Conservation (phyloP, 495 filamentous ascomycete genomes). For the Oidiodendron maius region DNA sequence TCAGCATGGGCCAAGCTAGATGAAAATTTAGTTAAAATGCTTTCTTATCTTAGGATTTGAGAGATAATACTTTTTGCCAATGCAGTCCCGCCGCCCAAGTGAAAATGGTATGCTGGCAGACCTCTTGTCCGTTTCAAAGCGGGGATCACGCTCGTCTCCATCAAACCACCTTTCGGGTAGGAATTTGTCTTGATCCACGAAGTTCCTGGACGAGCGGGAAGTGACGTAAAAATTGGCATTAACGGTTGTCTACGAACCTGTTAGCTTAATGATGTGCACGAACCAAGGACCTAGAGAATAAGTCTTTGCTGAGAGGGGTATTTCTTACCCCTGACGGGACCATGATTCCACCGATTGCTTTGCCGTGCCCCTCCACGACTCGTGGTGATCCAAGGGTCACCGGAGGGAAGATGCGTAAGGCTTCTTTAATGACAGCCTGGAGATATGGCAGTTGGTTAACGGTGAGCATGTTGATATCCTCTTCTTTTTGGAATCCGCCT, state of each 20-base stretch:
- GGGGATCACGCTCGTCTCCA: conserved; percentile 6
- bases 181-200: conserved; percentile 18
- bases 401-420: conserved; percentile 52
- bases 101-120: conserved; percentile 49
- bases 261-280: too few relatives aligned
- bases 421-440: conserved; percentile 52
- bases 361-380: conserved; percentile 23
- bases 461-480: conserved; percentile 42
- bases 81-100: conserved; percentile 51
- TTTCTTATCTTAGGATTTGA: neutral
- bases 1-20: conserved; percentile 44
- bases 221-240: neutral
- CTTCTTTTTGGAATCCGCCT: conserved; percentile 35
- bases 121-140: conserved; percentile 36
- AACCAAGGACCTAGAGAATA: neutral
- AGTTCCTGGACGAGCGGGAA: conserved; percentile 2
- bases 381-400: conserved; percentile 44
- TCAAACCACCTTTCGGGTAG: conserved; percentile 33
- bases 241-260: conserved; percentile 4
- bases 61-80: conserved; percentile 38
- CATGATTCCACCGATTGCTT: neutral
- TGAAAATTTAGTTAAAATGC: neutral
- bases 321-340: neutral
- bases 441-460: conserved; percentile 44
- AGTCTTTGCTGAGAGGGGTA: neutral